phyloP scores from a whole-genome alignment of 2,329 filamentous ascomycete species.

The Cladosporium colombiae region DNA sequence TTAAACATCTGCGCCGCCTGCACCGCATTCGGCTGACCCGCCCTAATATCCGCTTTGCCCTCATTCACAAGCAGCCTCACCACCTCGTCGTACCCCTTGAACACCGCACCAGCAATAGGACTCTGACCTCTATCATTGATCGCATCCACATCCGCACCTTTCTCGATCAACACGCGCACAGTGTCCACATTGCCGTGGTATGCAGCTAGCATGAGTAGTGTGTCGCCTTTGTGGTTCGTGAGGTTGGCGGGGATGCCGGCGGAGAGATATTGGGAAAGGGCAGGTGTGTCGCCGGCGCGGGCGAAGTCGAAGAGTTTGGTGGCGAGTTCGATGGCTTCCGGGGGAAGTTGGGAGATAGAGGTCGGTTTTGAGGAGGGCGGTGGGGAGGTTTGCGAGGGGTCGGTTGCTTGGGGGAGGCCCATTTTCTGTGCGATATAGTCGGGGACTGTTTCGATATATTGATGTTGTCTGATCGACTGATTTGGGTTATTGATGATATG shows the following conservation, averaged over 20 bases:
- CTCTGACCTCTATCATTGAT: constrained; percentile 70
- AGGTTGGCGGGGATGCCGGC: constrained; percentile 69
- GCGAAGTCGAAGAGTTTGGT: constrained; percentile 68
- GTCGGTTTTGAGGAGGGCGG: not conserved
- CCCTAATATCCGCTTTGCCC: constrained; percentile 42
- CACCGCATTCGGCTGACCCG: constrained; percentile 49
- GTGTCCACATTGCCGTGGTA: constrained; percentile 68
- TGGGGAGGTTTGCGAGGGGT: not conserved
- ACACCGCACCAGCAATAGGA: constrained; percentile 69
- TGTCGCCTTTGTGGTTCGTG: constrained; percentile 73
- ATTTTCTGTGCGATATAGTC: not conserved
- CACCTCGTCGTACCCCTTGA: constrained; percentile 68
- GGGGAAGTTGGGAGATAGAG: constrained; percentile 43
- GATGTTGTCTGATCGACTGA: not conserved
- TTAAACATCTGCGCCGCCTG: constrained; percentile 51
- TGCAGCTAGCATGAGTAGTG: constrained; percentile 71
- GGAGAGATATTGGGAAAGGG: constrained; percentile 64
- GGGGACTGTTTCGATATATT: not conserved
- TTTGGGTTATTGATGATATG: not conserved
- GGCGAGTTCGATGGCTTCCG: constrained; percentile 67
- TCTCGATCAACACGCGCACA: constrained; percentile 60
- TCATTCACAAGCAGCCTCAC: constrained; percentile 54
- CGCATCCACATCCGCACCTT: constrained; percentile 67
- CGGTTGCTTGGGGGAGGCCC: constrained; percentile 17
- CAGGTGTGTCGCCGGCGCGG: constrained; percentile 57